These are phyloP conservation scores for Dothideomycetes sp. DNA, from an alignment of 2,329 filamentous ascomycete species.

Conservation along the genomic window DNA sequence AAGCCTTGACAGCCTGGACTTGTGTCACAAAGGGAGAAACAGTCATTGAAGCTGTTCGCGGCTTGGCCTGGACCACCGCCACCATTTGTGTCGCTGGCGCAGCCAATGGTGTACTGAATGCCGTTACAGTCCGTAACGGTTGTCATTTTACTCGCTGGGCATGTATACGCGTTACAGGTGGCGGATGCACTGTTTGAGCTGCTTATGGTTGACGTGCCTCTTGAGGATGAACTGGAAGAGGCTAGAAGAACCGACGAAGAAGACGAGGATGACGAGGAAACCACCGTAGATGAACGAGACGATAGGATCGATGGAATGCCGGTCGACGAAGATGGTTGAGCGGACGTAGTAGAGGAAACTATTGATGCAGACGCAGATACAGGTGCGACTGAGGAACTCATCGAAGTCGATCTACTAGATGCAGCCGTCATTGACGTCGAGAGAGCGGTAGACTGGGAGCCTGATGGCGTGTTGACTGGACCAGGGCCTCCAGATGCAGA, in stretches of 20 bases:
- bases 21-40: constrained; percentile 3
- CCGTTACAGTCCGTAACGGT: constrained; percentile 4
- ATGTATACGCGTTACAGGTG: constrained; percentile 3
- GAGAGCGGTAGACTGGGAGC: too few species aligned
- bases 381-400: background rate
- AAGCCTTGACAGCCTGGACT: constrained; percentile 4
- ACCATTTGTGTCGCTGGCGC: background rate
- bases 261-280: background rate
- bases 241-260: too few species aligned
- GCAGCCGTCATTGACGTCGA: background rate
- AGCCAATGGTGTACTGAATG: constrained; percentile 3
- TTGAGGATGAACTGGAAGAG: too few species aligned
- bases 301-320: background rate
- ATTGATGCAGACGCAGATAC: constrained; percentile 1
- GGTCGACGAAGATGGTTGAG: too few species aligned
- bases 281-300: background rate
- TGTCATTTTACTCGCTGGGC: constrained; percentile 1
- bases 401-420: background rate
- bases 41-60: constrained; percentile 2
- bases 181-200: background rate
- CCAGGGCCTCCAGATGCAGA: background rate
- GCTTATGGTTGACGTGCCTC: background rate
- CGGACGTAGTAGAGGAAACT: too few species aligned
- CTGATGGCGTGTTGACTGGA: background rate
- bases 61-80: background rate